Base-by-base conservation (phyloP, 495 filamentous ascomycete species). In the Parathielavia hyrcaniae region DNA sequence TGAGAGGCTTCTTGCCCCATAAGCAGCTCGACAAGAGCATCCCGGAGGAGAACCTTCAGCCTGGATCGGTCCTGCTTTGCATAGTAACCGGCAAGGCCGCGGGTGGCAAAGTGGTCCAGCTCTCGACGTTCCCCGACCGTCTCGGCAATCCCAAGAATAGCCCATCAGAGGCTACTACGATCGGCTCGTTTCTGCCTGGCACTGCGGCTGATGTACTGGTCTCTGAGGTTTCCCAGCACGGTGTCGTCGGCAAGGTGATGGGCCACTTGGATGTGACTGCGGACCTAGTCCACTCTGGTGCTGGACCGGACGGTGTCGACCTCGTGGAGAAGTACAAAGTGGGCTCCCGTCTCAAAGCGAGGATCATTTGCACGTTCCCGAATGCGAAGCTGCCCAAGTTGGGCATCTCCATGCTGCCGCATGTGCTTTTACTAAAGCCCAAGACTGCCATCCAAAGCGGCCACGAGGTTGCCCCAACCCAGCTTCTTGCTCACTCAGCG, bases 111-210 rank as follows among this genome's bases (percentile, higher is more conserved):
- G 86, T 90, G 45, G 78, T 95, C 46, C 93, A 96, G 71, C 80
- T 98, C 20, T 95, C 90, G 6, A 82, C 88, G 30, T 84, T 92
- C 64, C 48, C 67, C 22, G 79, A 83, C 17, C 89, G 86, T 51
- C 76, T 90, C 55, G 77, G 76, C 16, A 93, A 87, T 67, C 84
- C 86, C 64, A 79, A 79, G 13, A 80, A 83, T 64, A 85, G 75
- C 69, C 77, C 96, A 7, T 79, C 71, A 43, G 80, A 86, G 17
- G 91, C 92, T 4, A 90, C 90, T 19, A 93, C 88, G 2, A 86
- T 98, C 67, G 85, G 88, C 69, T 80, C 86, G n/a, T 95, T 91
- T 71, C 77, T 96, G 10, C 93, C 93, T 2, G 93, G 93, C 50
- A 89, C 88, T 48, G 86, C 87, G 17, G 89, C 93, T 35, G 89